Evolutionary conservation across 2,329 filamentous ascomycete genomes (phyloP).

Genomic region (Plenodomus lindquistii): DNA sequence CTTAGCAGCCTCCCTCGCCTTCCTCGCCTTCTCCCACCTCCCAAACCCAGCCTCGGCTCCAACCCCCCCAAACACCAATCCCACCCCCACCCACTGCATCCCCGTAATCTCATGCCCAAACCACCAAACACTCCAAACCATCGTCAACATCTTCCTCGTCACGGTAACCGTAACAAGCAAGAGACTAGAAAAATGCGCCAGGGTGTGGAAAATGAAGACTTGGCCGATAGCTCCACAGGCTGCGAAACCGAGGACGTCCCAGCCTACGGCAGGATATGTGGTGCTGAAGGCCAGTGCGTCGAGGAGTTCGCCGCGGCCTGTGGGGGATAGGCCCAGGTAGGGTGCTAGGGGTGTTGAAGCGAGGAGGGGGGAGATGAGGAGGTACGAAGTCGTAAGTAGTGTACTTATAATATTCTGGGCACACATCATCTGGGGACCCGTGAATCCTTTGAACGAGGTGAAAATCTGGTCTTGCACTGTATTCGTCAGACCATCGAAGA

Average conservation of each 20-base stretch:
- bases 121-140: conserved; percentile 93
- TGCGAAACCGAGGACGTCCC: conserved; percentile 87
- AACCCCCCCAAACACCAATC: conserved; percentile 91
- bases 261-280: conserved; percentile 78
- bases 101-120: conserved; percentile 84
- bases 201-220: conserved; percentile 93
- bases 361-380: conserved; percentile 79
- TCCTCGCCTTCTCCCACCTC: conserved; percentile 79
- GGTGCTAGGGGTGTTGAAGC: conserved; percentile 59
- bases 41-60: conserved; percentile 86
- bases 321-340: conserved; percentile 47
- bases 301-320: conserved; percentile 69
- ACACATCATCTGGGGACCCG: conserved; percentile 99
- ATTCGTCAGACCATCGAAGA: conserved; percentile 96
- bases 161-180: conserved; percentile 95
- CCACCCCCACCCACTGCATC: conserved; percentile 95
- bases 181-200: conserved; percentile 88
- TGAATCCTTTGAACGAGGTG: conserved; percentile 72
- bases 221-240: conserved; percentile 91
- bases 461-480: conserved; percentile 97
- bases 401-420: conserved; percentile 91
- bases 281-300: conserved; percentile 81
- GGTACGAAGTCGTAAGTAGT: conserved; percentile 73
- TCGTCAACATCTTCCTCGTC: conserved; percentile 98
- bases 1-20: conserved; percentile 59